Evolutionary conservation across 1,284 basidiomycete genomes (phyloP).

Genomic region (Marasmius tenuissimus): DNA sequence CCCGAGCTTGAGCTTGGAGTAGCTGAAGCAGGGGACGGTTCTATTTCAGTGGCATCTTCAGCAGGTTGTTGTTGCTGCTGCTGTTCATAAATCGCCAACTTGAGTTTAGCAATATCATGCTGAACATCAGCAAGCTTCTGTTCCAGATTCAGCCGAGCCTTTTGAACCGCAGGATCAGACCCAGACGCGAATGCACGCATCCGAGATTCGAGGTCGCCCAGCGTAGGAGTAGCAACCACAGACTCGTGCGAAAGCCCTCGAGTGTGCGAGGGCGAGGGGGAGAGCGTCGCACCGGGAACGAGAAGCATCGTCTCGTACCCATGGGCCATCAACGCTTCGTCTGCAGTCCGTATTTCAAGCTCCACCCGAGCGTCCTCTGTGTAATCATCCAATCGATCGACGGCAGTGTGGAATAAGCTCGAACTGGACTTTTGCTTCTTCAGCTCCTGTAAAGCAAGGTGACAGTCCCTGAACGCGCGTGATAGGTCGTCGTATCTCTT

Average conservation of each 20-base stretch:
- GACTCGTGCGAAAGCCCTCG: conserved; percentile 21
- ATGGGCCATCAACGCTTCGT: conserved; percentile 69
- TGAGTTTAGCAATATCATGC: conserved; percentile 73
- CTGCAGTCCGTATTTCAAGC: conserved; percentile 79
- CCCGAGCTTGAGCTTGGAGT: conserved; percentile 23
- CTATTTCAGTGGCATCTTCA: conserved; percentile 1
- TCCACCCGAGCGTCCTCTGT: conserved; percentile 86
- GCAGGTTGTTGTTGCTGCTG: conserved; percentile 13
- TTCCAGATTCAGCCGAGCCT: conserved; percentile 49
- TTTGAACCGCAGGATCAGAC: conserved; percentile 47
- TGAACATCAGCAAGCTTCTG: conserved; percentile 76
- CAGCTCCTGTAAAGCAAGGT: conserved; percentile 60
- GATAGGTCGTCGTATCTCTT: conserved; percentile 65
- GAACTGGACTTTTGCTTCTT: conserved; percentile 36
- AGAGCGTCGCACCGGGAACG: conserved; percentile 49
- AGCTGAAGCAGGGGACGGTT: neutral
- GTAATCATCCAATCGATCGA: conserved; percentile 75
- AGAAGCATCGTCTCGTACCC: conserved; percentile 75
- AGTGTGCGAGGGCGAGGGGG: conserved; percentile 14
- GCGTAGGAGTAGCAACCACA: neutral
- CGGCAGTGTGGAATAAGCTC: conserved; percentile 50
- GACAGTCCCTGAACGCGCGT: conserved; percentile 67
- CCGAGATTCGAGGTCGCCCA: conserved; percentile 47
- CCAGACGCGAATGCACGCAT: conserved; percentile 63
- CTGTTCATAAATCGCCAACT: conserved; percentile 53